phyloP scores from a whole-genome alignment of 768 basidiomycete species.

The Suillus plorans region DNA sequence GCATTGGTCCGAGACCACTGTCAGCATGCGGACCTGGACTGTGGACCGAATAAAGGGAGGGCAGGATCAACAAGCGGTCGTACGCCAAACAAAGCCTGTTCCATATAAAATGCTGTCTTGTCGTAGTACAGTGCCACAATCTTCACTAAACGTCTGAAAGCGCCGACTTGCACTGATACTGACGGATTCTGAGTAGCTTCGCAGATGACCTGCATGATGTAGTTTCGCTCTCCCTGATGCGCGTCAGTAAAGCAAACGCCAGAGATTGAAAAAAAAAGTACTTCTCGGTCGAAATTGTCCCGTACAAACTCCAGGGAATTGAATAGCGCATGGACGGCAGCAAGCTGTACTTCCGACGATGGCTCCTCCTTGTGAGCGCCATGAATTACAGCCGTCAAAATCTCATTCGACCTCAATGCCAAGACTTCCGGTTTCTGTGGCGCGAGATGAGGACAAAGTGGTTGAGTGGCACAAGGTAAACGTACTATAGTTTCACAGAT shows the following conservation, averaged over 20 bases:
- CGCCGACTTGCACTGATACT: conserved; percentile 86
- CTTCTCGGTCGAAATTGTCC: conserved; percentile 97
- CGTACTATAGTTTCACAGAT: conserved; percentile 96
- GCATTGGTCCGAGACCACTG: too few relatives aligned
- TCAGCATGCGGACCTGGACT: too few relatives aligned
- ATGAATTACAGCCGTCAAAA: conserved; percentile 96
- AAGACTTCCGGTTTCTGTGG: conserved; percentile 89
- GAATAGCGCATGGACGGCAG: conserved; percentile 88
- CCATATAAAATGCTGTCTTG: conserved; percentile 99
- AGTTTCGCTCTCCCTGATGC: conserved; percentile 92
- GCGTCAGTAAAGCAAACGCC: background rate
- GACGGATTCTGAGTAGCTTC: conserved; percentile 90
- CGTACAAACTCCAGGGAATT: conserved; percentile 98
- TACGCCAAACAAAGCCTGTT: conserved; percentile 96
- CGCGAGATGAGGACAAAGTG: conserved; percentile 9
- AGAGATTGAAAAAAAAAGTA: conserved; percentile 28
- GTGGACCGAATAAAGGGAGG: too few relatives aligned
- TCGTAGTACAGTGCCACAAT: conserved; percentile 99
- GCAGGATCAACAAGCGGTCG: conserved; percentile 24
- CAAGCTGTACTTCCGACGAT: conserved; percentile 85
- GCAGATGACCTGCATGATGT: conserved; percentile 99
- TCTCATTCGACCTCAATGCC: conserved; percentile 89
- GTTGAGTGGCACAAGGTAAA: conserved; percentile 22
- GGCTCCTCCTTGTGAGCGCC: conserved; percentile 96
- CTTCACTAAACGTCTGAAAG: conserved; percentile 92